phyloP scores from a whole-genome alignment of 1,139 yeast genomes.

The Tardiomyces digboiensis region DNA sequence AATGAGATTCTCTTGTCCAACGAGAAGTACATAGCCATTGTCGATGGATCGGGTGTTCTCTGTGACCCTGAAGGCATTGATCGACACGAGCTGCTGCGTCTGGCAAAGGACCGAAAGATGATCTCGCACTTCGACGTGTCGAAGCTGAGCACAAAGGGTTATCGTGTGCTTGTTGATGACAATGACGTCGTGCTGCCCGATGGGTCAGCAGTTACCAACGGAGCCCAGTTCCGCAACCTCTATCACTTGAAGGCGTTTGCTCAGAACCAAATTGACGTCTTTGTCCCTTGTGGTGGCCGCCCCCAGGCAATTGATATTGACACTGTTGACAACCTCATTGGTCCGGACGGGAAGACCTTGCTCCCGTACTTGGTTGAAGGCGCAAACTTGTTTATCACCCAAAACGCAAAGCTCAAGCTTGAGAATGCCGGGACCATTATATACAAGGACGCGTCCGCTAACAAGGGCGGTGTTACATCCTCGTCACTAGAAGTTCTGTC shows the following conservation, averaged over 20 bases:
- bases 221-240: conserved; percentile 85
- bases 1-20: conserved; percentile 85
- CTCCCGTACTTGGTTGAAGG: conserved; percentile 95
- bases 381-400: conserved; percentile 92
- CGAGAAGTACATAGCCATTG: conserved; percentile 79
- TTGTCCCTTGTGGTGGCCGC: conserved; percentile 99
- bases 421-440: conserved; percentile 83
- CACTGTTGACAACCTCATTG: conserved; percentile 66
- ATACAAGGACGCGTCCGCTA: conserved; percentile 94
- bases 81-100: conserved; percentile 63
- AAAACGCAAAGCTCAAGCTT: conserved; percentile 78
- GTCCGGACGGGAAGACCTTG: conserved; percentile 66
- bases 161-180: conserved; percentile 80
- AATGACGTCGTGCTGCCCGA: conserved; percentile 68
- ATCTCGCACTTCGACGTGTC: conserved; percentile 58
- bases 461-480: conserved; percentile 98
- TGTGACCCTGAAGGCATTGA: conserved; percentile 88
- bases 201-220: conserved; percentile 69
- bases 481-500: conserved; percentile 94
- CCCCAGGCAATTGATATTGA: conserved; percentile 92
- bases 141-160: conserved; percentile 66
- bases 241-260: conserved; percentile 74
- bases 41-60: conserved; percentile 94
- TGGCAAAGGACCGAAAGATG: conserved; percentile 74
- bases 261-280: conserved; percentile 57